Conservation (phyloP, 2,329 filamentous ascomycete species). For the Scytalidium sp. region DNA sequence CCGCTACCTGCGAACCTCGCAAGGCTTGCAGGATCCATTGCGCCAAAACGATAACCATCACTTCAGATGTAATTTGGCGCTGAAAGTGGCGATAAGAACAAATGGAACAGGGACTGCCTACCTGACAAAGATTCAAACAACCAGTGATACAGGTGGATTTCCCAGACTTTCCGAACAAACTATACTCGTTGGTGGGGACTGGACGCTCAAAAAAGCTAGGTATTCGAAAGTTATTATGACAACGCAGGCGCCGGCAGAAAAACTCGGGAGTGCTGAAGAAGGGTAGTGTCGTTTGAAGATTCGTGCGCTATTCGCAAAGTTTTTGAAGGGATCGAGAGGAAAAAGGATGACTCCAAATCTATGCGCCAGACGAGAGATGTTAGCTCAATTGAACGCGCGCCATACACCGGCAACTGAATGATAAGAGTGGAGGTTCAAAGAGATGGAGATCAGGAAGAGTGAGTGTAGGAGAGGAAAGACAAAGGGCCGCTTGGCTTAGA, state of each 20-base stretch:
- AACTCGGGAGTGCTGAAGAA: slow-evolving; percentile 15
- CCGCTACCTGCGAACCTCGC: too few species aligned
- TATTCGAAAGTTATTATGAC: too few species aligned
- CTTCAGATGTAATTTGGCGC: not conserved
- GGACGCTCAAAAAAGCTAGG: slow-evolving; percentile 10
- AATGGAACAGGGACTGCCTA: not conserved
- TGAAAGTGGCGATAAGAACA: not conserved
- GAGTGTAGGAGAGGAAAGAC: not conserved
- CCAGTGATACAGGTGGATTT: not conserved
- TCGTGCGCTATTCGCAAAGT: slow-evolving; percentile 21
- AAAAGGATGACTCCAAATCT: slow-evolving; percentile 26
- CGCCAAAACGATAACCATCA: too few species aligned
- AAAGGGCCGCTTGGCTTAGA: slow-evolving; percentile 8
- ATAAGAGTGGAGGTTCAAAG: not conserved
- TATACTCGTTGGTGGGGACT: not conserved
- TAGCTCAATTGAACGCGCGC: slow-evolving; percentile 17
- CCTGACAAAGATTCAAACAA: not conserved
- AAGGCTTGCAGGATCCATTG: too few species aligned
- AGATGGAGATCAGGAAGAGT: slow-evolving; percentile 6
- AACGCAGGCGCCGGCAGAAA: slow-evolving; percentile 26
- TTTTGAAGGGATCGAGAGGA: slow-evolving; percentile 23
- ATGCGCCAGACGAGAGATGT: slow-evolving; percentile 12
- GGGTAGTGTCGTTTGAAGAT: slow-evolving; percentile 20
- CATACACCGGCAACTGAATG: not conserved
- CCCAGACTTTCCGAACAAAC: not conserved